Conservation (phyloP, 768 basidiomycete species). For the Trametes cinnabarina region DNA sequence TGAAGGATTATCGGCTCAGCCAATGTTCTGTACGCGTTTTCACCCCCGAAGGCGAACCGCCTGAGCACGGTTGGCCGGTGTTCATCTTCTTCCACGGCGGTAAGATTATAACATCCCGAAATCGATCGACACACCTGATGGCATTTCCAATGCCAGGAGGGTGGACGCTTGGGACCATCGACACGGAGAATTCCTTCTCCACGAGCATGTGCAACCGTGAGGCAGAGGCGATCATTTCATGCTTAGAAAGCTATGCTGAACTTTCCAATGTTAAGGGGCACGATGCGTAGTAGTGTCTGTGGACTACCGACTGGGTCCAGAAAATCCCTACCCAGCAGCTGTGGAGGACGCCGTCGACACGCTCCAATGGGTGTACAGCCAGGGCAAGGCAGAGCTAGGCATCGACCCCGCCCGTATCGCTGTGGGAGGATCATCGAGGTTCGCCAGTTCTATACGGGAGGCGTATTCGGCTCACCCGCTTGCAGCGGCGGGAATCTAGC, state of each 20-base stretch:
- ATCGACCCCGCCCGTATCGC: conserved; percentile 56
- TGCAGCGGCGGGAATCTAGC: conserved; percentile 70
- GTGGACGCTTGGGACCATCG: conserved; percentile 71
- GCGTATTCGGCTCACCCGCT: neutral
- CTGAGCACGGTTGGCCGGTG: conserved; percentile 63
- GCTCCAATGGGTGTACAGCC: conserved; percentile 54
- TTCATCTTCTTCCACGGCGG: conserved; percentile 78
- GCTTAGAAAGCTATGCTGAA: neutral
- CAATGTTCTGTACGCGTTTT: conserved; percentile 60
- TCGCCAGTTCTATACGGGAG: neutral
- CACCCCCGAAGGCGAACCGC: conserved; percentile 53
- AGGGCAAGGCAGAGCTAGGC: conserved; percentile 46
- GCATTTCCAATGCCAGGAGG: conserved; percentile 46
- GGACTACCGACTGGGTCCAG: conserved; percentile 72
- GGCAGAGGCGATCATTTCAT: conserved; percentile 16
- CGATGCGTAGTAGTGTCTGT: conserved; percentile 63
- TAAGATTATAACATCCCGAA: conserved; percentile 25
- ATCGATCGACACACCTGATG: neutral
- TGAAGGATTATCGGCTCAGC: conserved; percentile 50
- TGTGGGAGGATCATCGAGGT: conserved; percentile 76
- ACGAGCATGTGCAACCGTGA: conserved; percentile 59
- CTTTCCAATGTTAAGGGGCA: conserved; percentile 41
- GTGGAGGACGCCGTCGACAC: conserved; percentile 70
- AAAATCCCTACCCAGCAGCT: conserved; percentile 67
- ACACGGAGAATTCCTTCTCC: conserved; percentile 57